These are phyloP conservation scores for Verticillium isaacii DNA, from an alignment of 2,329 filamentous ascomycete species.

Conservation along the genomic window DNA sequence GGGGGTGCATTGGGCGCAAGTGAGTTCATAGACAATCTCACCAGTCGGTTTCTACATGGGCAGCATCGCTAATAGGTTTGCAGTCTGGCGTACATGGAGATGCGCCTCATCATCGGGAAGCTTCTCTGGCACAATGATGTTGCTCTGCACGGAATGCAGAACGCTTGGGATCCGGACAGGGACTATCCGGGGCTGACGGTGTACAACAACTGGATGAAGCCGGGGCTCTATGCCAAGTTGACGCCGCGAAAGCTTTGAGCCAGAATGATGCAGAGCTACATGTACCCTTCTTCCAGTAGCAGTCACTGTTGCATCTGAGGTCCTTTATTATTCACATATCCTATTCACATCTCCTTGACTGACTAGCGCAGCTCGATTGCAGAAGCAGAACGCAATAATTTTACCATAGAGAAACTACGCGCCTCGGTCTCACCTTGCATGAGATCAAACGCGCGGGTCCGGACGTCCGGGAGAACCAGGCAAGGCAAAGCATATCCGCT, in stretches of 20 bases:
- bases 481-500: too few relatives aligned
- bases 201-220: slow-evolving; percentile 2
- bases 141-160: neutral
- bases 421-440: too few relatives aligned
- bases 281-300: too few relatives aligned
- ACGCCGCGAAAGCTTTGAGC: neutral
- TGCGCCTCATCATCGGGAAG: slow-evolving; percentile 2
- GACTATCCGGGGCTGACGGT: slow-evolving; percentile 3
- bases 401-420: too few relatives aligned
- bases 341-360: too few relatives aligned
- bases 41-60: neutral
- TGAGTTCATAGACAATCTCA: neutral
- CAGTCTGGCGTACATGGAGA: slow-evolving; percentile 1
- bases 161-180: neutral
- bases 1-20: slow-evolving; percentile 32
- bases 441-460: too few relatives aligned
- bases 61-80: neutral
- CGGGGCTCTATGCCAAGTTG: neutral
- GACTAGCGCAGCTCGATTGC: too few relatives aligned
- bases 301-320: too few relatives aligned
- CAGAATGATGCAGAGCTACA: too few relatives aligned
- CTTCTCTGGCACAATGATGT: slow-evolving; percentile 2
- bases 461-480: too few relatives aligned
- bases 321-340: too few relatives aligned
- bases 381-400: too few relatives aligned